Conservation (phyloP, 2,329 filamentous ascomycete species). For the Exophiala viscosa region DNA sequence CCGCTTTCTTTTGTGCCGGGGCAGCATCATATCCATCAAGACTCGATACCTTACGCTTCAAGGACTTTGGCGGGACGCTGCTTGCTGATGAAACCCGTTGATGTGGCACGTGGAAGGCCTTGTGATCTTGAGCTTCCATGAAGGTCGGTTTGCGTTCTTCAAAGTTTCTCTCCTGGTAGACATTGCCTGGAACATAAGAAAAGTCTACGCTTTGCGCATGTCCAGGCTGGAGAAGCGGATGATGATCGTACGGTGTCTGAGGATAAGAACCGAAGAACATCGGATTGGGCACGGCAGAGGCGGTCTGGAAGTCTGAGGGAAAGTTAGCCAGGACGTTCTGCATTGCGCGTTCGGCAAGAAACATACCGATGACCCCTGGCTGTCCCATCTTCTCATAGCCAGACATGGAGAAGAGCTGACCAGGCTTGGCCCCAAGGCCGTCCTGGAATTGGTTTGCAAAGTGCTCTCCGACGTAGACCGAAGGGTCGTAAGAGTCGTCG, state of each 20-base stretch:
- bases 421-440: slow-evolving; percentile 54
- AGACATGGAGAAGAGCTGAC: slow-evolving; percentile 72
- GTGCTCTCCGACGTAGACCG: slow-evolving; percentile 44
- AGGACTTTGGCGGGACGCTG: slow-evolving; percentile 7
- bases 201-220: slow-evolving; percentile 16
- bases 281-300: slow-evolving; percentile 12
- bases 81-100: slow-evolving; percentile 12
- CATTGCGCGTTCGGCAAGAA: not conserved
- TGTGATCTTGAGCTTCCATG: slow-evolving; percentile 4
- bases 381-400: slow-evolving; percentile 73
- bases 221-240: slow-evolving; percentile 24
- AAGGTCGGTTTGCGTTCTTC: slow-evolving; percentile 3
- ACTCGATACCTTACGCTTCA: slow-evolving; percentile 27
- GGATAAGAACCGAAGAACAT: slow-evolving; percentile 37
- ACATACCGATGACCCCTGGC: slow-evolving; percentile 38
- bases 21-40: slow-evolving; percentile 47
- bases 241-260: slow-evolving; percentile 18
- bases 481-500: slow-evolving; percentile 46
- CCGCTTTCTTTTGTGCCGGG: slow-evolving; percentile 47
- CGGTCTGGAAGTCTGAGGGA: slow-evolving; percentile 6
- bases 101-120: slow-evolving; percentile 12
- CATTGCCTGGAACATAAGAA: slow-evolving; percentile 10
- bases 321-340: not conserved
- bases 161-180: slow-evolving; percentile 12
- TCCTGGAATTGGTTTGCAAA: slow-evolving; percentile 45